These are phyloP conservation scores for Ophiostoma sp. DNA, from an alignment of 2,329 filamentous ascomycete genomes.

Conservation along the genomic window DNA sequence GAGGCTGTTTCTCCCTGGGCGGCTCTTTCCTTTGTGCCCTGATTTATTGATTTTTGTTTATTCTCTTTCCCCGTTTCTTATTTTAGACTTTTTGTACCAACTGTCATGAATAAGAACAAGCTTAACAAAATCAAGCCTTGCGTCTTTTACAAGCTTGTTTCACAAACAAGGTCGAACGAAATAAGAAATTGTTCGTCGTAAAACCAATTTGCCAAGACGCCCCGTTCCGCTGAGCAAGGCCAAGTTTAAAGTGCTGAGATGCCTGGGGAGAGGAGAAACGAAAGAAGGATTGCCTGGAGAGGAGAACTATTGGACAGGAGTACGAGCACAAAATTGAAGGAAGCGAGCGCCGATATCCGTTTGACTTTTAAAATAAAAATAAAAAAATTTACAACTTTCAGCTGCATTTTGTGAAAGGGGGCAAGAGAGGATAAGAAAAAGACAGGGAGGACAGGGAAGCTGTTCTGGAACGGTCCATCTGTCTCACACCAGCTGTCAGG, in stretches of 20 bases:
- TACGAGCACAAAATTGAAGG: neutral
- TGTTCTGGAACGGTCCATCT: neutral
- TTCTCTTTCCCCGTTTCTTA: neutral
- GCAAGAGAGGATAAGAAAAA: neutral
- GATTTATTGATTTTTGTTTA: neutral
- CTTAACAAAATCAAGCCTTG: neutral
- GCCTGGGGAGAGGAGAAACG: neutral
- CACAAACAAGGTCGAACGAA: neutral
- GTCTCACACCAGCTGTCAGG: neutral
- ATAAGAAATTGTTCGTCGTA: neutral
- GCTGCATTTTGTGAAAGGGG: neutral
- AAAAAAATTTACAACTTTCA: neutral
- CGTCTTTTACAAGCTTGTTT: neutral
- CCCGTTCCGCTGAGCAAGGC: neutral
- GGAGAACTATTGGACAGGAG: neutral
- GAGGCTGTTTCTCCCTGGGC: neutral
- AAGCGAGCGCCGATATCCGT: neutral
- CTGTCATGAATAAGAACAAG: neutral
- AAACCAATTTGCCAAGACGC: conserved; percentile 5
- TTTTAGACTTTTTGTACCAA: neutral
- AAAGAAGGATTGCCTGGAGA: neutral
- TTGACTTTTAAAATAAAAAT: neutral
- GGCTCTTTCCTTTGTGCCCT: neutral
- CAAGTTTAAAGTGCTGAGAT: neutral
- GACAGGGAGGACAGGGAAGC: neutral